Percentiles rank a stretch among this genome's conserved stretches.
Conservation (phyloP, 139 green algal genomes). For the Dunaliella primolecta region DNA sequence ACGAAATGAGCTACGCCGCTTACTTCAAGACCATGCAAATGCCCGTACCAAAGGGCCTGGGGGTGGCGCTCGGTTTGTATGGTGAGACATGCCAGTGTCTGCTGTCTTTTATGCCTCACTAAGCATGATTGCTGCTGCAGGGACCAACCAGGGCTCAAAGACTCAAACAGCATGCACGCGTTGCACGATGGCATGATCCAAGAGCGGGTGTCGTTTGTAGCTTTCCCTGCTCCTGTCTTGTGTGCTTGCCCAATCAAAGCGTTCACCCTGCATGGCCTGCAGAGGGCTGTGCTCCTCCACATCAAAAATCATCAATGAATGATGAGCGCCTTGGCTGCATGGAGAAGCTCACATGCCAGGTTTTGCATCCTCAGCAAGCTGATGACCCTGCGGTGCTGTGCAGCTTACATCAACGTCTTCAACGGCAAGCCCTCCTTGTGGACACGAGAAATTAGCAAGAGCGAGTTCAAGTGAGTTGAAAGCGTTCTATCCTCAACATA, state of each 20-base stretch:
- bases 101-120: no score
- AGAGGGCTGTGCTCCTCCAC: background rate
- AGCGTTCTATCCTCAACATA: no score
- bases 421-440: background rate
- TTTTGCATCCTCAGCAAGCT: background rate
- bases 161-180: background rate
- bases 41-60: background rate
- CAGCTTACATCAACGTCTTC: background rate
- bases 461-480: background rate
- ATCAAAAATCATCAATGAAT: background rate
- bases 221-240: background rate
- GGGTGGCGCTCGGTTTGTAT: background rate
- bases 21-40: background rate
- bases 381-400: background rate
- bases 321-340: no score
- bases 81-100: no score
- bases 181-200: background rate
- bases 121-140: no score
- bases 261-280: background rate
- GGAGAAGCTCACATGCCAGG: no score
- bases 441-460: background rate
- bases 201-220: background rate
- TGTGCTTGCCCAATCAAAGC: background rate
- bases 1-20: background rate
- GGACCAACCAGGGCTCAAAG: background rate